These are phyloP conservation scores for Escovopsis sp. DNA, from an alignment of 2,329 filamentous ascomycete species.

Conservation along the genomic window DNA sequence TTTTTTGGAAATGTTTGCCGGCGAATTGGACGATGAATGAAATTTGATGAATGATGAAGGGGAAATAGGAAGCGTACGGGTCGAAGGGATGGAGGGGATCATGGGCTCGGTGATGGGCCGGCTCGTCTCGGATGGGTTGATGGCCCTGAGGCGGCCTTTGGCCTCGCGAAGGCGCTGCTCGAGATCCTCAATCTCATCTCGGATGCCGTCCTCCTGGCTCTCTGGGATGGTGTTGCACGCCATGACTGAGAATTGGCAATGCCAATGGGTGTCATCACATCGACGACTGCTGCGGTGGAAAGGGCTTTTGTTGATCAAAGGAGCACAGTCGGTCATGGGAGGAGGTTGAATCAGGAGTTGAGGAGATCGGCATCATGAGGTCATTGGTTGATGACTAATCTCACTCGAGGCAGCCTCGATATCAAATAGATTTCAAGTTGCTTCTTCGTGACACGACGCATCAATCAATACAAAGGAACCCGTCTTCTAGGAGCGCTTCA, in stretches of 20 bases:
- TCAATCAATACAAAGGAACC: background rate
- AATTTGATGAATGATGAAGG: background rate
- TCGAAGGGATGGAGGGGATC: background rate
- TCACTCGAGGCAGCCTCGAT: too few relatives aligned
- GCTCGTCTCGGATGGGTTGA: background rate
- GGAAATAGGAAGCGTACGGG: background rate
- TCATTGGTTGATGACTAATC: too few relatives aligned
- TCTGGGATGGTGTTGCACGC: background rate
- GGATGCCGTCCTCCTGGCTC: conserved; percentile 14
- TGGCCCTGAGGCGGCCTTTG: conserved; percentile 20
- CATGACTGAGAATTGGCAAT: background rate
- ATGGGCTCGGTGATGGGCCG: background rate
- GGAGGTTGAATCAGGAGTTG: too few relatives aligned
- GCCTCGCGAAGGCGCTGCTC: conserved; percentile 25
- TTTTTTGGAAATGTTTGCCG: too few relatives aligned
- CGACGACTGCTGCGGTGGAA: too few relatives aligned
- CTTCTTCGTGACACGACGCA: too few relatives aligned
- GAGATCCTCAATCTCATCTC: conserved; percentile 43
- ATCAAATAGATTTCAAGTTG: too few relatives aligned
- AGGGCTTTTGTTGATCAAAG: conserved; percentile 2
- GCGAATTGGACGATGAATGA: background rate
- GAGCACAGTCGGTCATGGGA: background rate
- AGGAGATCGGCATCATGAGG: too few relatives aligned
- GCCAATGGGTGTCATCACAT: conserved; percentile 5
- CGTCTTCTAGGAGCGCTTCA: conserved; percentile 2